phyloP scores from a whole-genome alignment of 2,329 filamentous ascomycete species.

The Nannizzia gypsea region DNA sequence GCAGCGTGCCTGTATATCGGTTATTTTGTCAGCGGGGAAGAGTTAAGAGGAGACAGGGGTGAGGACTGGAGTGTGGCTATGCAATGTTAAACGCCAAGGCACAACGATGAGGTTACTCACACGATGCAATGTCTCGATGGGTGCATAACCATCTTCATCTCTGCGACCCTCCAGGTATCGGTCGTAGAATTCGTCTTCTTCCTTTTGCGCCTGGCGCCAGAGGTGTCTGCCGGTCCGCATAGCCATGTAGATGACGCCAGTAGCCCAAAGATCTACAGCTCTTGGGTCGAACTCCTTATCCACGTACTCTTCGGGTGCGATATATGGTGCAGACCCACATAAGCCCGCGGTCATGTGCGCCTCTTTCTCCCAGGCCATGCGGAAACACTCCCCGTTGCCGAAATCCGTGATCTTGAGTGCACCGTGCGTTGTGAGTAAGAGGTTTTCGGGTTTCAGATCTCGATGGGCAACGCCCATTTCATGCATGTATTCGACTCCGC shows the following conservation, averaged over 20 bases:
- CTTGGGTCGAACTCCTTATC: slow-evolving; percentile 94
- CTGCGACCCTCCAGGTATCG: slow-evolving; percentile 85
- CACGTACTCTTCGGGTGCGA: slow-evolving; percentile 89
- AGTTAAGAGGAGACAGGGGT: slow-evolving; percentile 4
- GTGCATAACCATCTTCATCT: slow-evolving; percentile 89
- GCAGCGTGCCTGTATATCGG: slow-evolving; percentile 62
- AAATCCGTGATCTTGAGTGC: slow-evolving; percentile 97
- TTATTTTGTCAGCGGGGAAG: background rate
- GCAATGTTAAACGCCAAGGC: background rate
- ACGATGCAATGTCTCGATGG: slow-evolving; percentile 88
- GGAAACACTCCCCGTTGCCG: slow-evolving; percentile 96
- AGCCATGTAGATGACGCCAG: slow-evolving; percentile 98
- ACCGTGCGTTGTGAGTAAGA: slow-evolving; percentile 83
- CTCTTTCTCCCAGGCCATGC: slow-evolving; percentile 98
- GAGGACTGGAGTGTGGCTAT: too few species aligned
- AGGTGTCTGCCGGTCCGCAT: slow-evolving; percentile 94
- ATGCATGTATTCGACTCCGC: slow-evolving; percentile 96
- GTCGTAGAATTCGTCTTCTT: slow-evolving; percentile 94
- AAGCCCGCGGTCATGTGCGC: slow-evolving; percentile 96
- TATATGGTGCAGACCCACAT: slow-evolving; percentile 93
- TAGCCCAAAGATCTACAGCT: slow-evolving; percentile 97
- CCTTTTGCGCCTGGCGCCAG: slow-evolving; percentile 93
- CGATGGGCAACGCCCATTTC: slow-evolving; percentile 98
- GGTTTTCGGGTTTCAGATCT: slow-evolving; percentile 91
- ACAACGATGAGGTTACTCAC: slow-evolving; percentile 45